Conservation (phyloP, 371 early-diverging fungal species). For the Thermomucor indicae-seudaticae region DNA sequence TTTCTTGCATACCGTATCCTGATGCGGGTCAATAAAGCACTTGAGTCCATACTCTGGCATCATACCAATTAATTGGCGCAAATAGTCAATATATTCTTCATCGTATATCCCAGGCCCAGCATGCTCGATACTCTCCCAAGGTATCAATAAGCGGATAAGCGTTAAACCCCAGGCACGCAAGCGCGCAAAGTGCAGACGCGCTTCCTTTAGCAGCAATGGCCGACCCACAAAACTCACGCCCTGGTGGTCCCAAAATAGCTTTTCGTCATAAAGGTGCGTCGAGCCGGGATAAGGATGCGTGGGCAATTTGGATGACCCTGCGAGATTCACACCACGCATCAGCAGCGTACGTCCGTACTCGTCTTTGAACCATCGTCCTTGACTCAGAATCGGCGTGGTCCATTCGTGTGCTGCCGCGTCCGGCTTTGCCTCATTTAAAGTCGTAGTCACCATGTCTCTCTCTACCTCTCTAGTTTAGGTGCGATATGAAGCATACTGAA, state of each 20-base stretch:
- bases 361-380: slow-evolving; percentile 53
- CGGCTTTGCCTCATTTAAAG: too few relatives aligned
- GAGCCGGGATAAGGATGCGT: slow-evolving; percentile 49
- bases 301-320: slow-evolving; percentile 64
- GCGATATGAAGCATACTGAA: too few relatives aligned
- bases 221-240: slow-evolving; percentile 63
- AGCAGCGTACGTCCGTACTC: slow-evolving; percentile 44
- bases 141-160: slow-evolving; percentile 64
- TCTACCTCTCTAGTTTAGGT: too few relatives aligned
- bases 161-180: slow-evolving; percentile 78
- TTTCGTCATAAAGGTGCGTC: slow-evolving; percentile 47
- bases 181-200: slow-evolving; percentile 70
- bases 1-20: slow-evolving; percentile 45
- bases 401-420: slow-evolving; percentile 21
- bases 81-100: slow-evolving; percentile 74
- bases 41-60: slow-evolving; percentile 73
- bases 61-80: slow-evolving; percentile 54
- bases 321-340: slow-evolving; percentile 64
- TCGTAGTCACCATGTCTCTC: too few relatives aligned
- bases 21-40: slow-evolving; percentile 80
- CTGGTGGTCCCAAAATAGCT: slow-evolving; percentile 59
- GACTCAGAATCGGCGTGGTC: slow-evolving; percentile 14
- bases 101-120: slow-evolving; percentile 74
- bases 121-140: slow-evolving; percentile 85
- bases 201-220: slow-evolving; percentile 77